phyloP scores from a whole-genome alignment of 148 eudicot species.

The Amaranthus cruentus region DNA sequence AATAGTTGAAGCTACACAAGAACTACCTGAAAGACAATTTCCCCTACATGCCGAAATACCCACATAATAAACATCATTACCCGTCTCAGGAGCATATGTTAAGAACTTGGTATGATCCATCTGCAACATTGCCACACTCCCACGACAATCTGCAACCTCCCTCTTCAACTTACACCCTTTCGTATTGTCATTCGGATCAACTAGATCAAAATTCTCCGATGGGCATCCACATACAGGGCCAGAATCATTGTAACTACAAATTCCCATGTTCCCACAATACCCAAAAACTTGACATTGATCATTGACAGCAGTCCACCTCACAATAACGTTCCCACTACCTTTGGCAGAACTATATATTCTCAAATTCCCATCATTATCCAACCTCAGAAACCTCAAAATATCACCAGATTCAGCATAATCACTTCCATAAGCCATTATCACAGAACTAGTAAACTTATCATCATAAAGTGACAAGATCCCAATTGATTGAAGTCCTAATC shows the following conservation, averaged over 20 bases:
- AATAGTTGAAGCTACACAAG: slow-evolving; percentile 69
- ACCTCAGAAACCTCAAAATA: slow-evolving; percentile 44
- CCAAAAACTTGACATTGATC: slow-evolving; percentile 82
- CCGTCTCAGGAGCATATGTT: slow-evolving; percentile 55
- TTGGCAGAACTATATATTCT: slow-evolving; percentile 53
- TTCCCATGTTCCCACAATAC: slow-evolving; percentile 81
- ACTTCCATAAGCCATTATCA: slow-evolving; percentile 46
- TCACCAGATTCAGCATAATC: slow-evolving; percentile 50
- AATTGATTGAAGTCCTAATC: slow-evolving; percentile 32
- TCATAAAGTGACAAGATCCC: slow-evolving; percentile 55
- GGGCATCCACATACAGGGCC: slow-evolving; percentile 77
- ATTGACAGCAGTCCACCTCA: slow-evolving; percentile 67
- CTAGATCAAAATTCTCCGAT: slow-evolving; percentile 56
- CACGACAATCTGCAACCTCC: slow-evolving; percentile 48
- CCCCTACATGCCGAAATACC: slow-evolving; percentile 49
- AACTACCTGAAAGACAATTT: slow-evolving; percentile 47
- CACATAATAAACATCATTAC: slow-evolving; percentile 29
- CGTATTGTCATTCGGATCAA: slow-evolving; percentile 48
- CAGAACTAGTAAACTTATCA: slow-evolving; percentile 26
- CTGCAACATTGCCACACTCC: slow-evolving; percentile 42
- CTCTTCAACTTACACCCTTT: slow-evolving; percentile 73
- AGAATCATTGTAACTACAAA: slow-evolving; percentile 82
- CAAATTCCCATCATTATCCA: slow-evolving; percentile 72
- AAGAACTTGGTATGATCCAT: slow-evolving; percentile 60
- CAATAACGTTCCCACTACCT: slow-evolving; percentile 29